phyloP scores from a whole-genome alignment of 257 asterid species.

The Solanum sejunctum region DNA sequence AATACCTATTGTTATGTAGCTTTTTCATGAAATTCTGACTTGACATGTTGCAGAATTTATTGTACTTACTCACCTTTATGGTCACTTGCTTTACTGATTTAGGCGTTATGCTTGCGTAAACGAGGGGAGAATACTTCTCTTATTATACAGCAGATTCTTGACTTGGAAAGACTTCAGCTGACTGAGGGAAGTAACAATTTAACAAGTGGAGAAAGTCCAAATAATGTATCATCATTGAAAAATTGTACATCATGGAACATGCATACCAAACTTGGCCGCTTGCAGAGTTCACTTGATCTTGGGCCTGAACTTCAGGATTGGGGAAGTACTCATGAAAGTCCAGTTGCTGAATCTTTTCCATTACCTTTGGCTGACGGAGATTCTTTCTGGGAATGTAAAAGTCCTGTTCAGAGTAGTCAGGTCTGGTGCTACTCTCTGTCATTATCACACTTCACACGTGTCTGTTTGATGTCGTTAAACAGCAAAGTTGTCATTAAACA shows the following conservation, averaged over 20 bases:
- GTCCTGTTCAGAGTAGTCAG: background rate
- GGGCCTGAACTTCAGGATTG: conserved; percentile 12
- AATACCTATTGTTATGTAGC: background rate
- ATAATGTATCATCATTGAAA: conserved; percentile 7
- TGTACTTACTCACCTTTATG: background rate
- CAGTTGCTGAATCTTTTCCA: conserved; percentile 25
- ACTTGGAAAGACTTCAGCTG: conserved; percentile 48
- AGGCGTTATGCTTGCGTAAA: background rate
- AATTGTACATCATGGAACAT: conserved; percentile 11
- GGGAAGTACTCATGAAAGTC: conserved; percentile 18
- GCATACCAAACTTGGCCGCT: conserved; percentile 12
- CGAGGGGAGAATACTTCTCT: conserved; percentile 11
- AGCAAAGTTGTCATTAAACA: too few relatives aligned
- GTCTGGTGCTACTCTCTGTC: background rate
- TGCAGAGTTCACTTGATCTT: conserved; percentile 18
- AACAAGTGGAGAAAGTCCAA: conserved; percentile 15
- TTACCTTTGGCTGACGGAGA: background rate
- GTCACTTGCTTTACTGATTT: background rate
- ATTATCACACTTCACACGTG: background rate
- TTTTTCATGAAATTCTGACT: background rate
- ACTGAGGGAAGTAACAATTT: conserved; percentile 17
- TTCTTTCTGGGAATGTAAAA: conserved; percentile 2
- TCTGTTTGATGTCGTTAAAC: too few relatives aligned
- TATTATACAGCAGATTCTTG: conserved; percentile 56
- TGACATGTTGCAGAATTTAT: background rate